Evolutionary conservation across 495 filamentous ascomycete genomes (phyloP).

Genomic region (Corynascus novoguineensis): DNA sequence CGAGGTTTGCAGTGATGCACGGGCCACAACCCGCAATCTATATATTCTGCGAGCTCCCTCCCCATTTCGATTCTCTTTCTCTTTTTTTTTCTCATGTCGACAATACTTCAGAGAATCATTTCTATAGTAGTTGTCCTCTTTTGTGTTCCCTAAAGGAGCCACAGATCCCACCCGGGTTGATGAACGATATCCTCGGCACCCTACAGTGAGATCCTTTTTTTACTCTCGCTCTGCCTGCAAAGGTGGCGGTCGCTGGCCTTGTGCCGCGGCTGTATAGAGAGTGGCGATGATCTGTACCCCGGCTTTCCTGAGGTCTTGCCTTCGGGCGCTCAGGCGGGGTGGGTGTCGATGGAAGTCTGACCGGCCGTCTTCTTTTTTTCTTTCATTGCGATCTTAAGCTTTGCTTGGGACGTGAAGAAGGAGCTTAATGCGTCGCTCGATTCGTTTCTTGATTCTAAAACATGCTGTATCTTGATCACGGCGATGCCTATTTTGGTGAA

Average conservation of each 20-base stretch:
- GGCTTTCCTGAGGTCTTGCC: constrained; percentile 42
- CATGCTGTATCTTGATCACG: neutral
- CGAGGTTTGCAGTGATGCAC: constrained; percentile 40
- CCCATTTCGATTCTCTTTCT: constrained; percentile 26
- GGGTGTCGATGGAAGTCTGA: constrained; percentile 61
- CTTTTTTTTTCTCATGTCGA: constrained; percentile 50
- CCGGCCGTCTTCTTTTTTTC: constrained; percentile 43
- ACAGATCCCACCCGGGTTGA: constrained; percentile 61
- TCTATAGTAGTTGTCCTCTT: constrained; percentile 80
- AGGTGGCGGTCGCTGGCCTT: constrained; percentile 38
- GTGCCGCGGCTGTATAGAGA: constrained; percentile 47
- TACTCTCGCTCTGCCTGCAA: constrained; percentile 49
- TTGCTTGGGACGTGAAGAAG: constrained; percentile 39
- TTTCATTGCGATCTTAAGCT: constrained; percentile 45
- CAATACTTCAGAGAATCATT: constrained; percentile 81
- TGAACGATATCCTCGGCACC: constrained; percentile 54
- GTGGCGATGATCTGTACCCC: constrained; percentile 62
- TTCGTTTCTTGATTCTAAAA: neutral
- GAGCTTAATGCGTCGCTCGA: constrained; percentile 10
- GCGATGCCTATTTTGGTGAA: neutral
- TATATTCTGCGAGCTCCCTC: constrained; percentile 23
- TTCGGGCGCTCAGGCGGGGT: constrained; percentile 52
- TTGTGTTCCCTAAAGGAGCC: constrained; percentile 70
- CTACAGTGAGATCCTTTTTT: constrained; percentile 53
- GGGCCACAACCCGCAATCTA: constrained; percentile 32